A percentile compares a stretch with the other conserved stretches of the same genome.
Conservation (phyloP, 1,284 basidiomycete species). For the Cryptococcus jaspeensis region DNA sequence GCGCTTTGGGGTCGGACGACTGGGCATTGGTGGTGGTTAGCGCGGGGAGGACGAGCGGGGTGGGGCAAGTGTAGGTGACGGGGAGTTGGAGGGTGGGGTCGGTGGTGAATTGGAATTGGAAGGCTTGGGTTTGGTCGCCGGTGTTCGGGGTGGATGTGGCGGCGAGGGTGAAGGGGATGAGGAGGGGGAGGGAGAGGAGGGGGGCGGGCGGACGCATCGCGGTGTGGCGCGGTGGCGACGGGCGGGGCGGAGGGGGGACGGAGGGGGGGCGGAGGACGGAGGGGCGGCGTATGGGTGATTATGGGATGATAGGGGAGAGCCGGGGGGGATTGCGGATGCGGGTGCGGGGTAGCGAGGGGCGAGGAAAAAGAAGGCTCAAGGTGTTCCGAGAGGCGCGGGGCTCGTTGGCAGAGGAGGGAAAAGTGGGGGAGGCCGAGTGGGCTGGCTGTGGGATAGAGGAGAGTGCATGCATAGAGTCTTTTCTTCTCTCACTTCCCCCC, state of each 20-base stretch:
- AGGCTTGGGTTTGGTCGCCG: conserved; percentile 31
- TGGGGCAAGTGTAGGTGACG: conserved; percentile 22
- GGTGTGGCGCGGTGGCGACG: background rate
- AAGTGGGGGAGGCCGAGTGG: no score
- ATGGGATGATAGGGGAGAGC: background rate
- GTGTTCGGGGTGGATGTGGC: conserved; percentile 31
- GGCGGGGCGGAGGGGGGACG: background rate
- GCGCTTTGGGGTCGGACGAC: conserved; percentile 22
- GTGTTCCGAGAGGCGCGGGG: no score
- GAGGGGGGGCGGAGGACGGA: background rate
- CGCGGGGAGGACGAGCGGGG: conserved; percentile 19
- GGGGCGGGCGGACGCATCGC: no score
- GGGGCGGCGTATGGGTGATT: background rate
- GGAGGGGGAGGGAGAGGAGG: conserved; percentile 2
- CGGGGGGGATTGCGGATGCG: no score
- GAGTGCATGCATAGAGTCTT: no score
- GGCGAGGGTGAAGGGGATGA: conserved; percentile 6
- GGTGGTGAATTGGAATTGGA: conserved; percentile 21
- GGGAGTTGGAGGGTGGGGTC: conserved; percentile 19
- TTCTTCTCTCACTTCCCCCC: no score
- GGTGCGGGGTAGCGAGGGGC: no score
- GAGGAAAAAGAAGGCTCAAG: no score
- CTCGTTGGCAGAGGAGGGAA: no score
- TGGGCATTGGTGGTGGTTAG: conserved; percentile 20
- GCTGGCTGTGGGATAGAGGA: no score